Percentiles rank a stretch among this genome's conserved stretches.
These are phyloP conservation scores for Eragrostis nindensis DNA, from an alignment of 176 grass and related monocot genomes.

Conservation along the genomic window DNA sequence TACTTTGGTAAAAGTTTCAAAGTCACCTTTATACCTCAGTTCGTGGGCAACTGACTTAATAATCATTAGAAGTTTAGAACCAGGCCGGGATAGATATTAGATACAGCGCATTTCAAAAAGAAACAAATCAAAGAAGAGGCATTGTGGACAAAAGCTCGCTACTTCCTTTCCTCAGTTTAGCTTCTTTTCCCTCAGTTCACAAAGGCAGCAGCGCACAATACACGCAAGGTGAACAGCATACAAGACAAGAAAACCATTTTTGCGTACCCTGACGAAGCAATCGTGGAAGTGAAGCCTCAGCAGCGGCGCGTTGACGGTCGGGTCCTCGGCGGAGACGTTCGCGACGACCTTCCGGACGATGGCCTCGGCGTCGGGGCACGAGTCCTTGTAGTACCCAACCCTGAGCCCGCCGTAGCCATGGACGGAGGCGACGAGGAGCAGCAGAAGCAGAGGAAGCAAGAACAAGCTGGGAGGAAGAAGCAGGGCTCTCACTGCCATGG, in stretches of 20 bases:
- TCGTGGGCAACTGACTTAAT: background rate
- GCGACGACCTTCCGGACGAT: constrained; percentile 49
- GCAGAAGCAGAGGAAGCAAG: constrained; percentile 8
- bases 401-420: constrained; percentile 29
- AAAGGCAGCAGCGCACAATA: background rate
- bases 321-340: constrained; percentile 40
- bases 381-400: constrained; percentile 56
- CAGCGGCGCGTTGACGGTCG: constrained; percentile 49
- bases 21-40: constrained; percentile 1
- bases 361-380: constrained; percentile 57
- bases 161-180: no score
- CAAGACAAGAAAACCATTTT: background rate
- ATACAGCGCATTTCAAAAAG: constrained; percentile 3
- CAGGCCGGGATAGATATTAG: background rate
- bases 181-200: background rate
- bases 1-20: background rate
- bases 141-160: background rate
- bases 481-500: constrained; percentile 16
- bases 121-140: background rate
- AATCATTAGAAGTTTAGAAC: no score
- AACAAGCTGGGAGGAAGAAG: constrained; percentile 9
- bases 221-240: background rate
- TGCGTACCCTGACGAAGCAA: constrained; percentile 78
- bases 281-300: constrained; percentile 85
- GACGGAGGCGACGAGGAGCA: constrained; percentile 6